Conservation (phyloP, 495 filamentous ascomycete genomes). For the Penicillium malachiteum region DNA sequence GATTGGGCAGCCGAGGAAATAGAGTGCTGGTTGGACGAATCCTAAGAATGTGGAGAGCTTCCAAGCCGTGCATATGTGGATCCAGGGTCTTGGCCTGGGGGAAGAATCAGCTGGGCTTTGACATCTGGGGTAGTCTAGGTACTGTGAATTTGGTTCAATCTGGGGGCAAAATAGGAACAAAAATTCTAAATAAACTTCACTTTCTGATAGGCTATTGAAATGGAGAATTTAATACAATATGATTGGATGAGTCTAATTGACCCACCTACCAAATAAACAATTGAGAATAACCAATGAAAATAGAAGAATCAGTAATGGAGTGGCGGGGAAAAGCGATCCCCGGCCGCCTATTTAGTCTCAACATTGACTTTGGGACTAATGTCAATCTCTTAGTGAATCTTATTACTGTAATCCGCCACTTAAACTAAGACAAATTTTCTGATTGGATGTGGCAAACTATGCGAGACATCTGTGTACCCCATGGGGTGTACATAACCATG, state of each 20-base stretch:
- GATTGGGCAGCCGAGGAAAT: neutral
- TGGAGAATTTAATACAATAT: neutral
- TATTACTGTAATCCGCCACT: neutral
- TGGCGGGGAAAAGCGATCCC: slow-evolving; percentile 31
- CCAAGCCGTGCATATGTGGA: slow-evolving; percentile 1
- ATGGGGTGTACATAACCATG: slow-evolving; percentile 13
- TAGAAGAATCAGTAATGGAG: neutral
- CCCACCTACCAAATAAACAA: neutral
- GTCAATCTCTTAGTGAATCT: neutral
- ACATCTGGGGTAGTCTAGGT: neutral
- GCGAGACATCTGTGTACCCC: slow-evolving; percentile 9
- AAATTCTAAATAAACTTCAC: neutral
- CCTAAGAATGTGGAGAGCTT: slow-evolving; percentile 1
- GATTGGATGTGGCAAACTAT: slow-evolving; percentile 7
- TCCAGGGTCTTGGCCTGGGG: slow-evolving; percentile 1
- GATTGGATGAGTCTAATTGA: slow-evolving; percentile 12
- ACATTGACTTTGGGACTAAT: slow-evolving; percentile 1
- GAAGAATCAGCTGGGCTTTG: neutral
- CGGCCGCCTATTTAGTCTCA: slow-evolving; percentile 2
- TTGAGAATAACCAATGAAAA: slow-evolving; percentile 13
- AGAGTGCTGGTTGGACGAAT: neutral
- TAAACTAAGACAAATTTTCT: neutral
- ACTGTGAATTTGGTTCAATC: no score
- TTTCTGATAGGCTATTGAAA: neutral
- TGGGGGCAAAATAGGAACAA: neutral